These are phyloP conservation scores for Cicer pinnatifidum DNA, from an alignment of 306 rosid species.

Conservation along the genomic window DNA sequence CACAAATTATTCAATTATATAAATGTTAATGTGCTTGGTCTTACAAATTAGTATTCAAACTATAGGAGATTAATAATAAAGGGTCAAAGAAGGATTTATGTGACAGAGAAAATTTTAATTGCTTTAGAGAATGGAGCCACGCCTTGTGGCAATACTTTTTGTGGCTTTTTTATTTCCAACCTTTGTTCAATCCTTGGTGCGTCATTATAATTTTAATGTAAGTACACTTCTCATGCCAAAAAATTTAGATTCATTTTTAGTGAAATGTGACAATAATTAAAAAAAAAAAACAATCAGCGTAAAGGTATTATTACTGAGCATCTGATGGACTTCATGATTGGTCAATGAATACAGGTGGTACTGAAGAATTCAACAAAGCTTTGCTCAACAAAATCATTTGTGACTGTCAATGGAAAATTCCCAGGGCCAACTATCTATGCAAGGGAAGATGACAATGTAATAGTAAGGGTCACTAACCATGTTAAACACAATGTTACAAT, in stretches of 20 bases:
- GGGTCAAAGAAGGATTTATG: conserved; percentile 38
- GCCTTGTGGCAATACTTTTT: conserved; percentile 49
- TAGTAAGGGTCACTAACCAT: conserved; percentile 71
- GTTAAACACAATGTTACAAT: conserved; percentile 61
- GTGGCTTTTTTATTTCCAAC: conserved; percentile 53
- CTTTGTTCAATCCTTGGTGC: conserved; percentile 57
- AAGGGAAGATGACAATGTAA: conserved; percentile 70
- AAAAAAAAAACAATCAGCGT: background rate
- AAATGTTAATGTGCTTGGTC: conserved; percentile 44
- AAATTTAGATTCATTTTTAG: conserved; percentile 30
- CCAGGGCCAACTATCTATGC: conserved; percentile 79
- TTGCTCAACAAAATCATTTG: conserved; percentile 60
- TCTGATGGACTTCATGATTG: conserved; percentile 3
- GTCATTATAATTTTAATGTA: conserved; percentile 66
- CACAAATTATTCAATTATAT: conserved; percentile 45
- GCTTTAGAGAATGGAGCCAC: conserved; percentile 49
- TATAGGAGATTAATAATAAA: background rate
- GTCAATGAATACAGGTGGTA: conserved; percentile 61
- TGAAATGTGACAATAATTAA: background rate
- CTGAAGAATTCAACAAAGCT: conserved; percentile 61
- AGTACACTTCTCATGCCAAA: conserved; percentile 45
- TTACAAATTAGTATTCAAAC: conserved; percentile 27
- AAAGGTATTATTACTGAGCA: background rate
- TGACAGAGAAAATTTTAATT: conserved; percentile 21
- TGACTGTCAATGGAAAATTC: conserved; percentile 64